Conservation (phyloP, 2,329 filamentous ascomycete species). For the Aotearoamyces nothofagi region DNA sequence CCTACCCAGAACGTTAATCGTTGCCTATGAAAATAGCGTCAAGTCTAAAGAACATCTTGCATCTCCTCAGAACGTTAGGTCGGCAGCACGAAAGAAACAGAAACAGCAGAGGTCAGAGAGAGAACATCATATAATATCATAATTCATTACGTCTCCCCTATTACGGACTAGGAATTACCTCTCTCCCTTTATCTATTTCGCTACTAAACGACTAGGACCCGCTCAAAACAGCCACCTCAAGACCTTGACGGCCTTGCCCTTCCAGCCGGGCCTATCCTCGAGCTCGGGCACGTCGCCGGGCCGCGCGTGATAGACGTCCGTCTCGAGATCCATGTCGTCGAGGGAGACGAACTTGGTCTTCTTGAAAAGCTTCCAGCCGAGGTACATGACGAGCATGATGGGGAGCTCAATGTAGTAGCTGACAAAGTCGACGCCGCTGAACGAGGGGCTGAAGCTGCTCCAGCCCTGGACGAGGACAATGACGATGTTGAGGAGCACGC, state of each 20-base stretch:
- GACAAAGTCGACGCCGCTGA: constrained; percentile 43
- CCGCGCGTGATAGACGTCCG: constrained; percentile 25
- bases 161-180: no score
- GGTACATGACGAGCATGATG: constrained; percentile 37
- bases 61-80: no score
- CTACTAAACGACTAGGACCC: no score
- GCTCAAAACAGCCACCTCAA: constrained; percentile 18
- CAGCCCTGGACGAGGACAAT: constrained; percentile 50
- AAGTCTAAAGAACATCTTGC: no score
- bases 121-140: no score
- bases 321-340: constrained; percentile 33
- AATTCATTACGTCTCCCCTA: no score
- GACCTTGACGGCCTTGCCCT: constrained; percentile 12
- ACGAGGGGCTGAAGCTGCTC: constrained; percentile 43
- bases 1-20: no score
- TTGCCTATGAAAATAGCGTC: no score
- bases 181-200: no score
- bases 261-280: constrained; percentile 12
- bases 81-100: no score
- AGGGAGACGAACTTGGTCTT: constrained; percentile 28
- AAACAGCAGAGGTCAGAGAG: no score
- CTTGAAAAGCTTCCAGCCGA: constrained; percentile 37
- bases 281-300: constrained; percentile 16
- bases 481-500: constrained; percentile 39
- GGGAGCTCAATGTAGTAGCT: constrained; percentile 49